These are phyloP conservation scores for Stereum hirsutum DNA, from an alignment of 1,284 basidiomycete species.

Conservation along the genomic window DNA sequence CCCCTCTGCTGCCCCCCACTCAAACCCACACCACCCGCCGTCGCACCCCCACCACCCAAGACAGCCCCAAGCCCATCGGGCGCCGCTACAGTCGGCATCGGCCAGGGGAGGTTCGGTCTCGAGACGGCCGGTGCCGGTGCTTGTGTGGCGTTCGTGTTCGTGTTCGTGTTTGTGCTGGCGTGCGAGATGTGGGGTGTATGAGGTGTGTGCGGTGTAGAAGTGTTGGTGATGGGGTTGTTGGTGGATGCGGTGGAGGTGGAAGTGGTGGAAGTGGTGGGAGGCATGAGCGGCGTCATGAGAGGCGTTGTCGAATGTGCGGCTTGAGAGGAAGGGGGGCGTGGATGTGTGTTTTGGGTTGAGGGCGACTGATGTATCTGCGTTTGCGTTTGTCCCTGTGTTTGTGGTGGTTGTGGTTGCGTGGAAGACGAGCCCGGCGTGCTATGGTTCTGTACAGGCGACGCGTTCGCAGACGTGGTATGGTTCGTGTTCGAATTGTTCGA, in stretches of 20 bases:
- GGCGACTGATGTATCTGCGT: conserved; percentile 16
- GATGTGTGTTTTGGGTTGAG: conserved; percentile 17
- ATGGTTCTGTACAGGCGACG: conserved; percentile 22
- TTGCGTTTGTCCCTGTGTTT: too few relatives aligned
- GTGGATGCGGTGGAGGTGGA: conserved; percentile 7
- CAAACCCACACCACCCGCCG: too few relatives aligned
- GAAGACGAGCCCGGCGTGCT: conserved; percentile 17
- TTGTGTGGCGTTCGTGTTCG: too few relatives aligned
- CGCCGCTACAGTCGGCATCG: conserved; percentile 34
- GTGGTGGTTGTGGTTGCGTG: conserved; percentile 15
- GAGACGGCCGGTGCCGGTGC: conserved; percentile 1
- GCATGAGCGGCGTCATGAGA: conserved; percentile 12
- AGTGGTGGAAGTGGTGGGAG: conserved; percentile 14
- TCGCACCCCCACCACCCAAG: conserved; percentile 8
- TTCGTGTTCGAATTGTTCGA: conserved; percentile 5
- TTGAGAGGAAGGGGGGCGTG: conserved; percentile 18
- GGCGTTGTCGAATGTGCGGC: conserved; percentile 11
- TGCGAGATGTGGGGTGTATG: too few relatives aligned
- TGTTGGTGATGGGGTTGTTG: too few relatives aligned
- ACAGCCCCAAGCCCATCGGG: conserved; percentile 27
- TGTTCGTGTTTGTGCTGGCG: too few relatives aligned
- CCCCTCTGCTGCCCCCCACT: conserved; percentile 17
- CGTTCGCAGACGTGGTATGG: too few relatives aligned
- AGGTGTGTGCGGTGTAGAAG: too few relatives aligned
- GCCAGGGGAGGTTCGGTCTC: conserved; percentile 29